Base-by-base conservation (phyloP, 2,329 filamentous ascomycete species). In the Myriosclerotinia curreyana region DNA sequence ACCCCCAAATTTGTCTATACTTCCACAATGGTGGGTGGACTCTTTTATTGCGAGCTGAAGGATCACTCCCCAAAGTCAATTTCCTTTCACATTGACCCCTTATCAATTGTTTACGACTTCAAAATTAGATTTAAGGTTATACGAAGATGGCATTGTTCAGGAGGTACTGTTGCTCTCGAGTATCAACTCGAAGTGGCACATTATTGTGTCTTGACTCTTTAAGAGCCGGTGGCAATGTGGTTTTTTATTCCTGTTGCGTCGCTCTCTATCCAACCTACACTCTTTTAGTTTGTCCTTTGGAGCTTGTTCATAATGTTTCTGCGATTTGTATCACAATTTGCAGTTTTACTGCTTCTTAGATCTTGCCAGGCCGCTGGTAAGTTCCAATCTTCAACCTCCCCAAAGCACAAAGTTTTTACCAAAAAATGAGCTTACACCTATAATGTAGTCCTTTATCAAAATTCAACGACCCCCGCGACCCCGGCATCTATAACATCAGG, bases 201-300 rank as follows among this genome's bases (percentile, higher is more conserved):
- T 40, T 52, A 9, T 61, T 53, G 53, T 61, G 53, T 61, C 17
- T 51, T 25, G 6, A 9, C 7, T 31, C 28, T 31, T 31, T 31
- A 31, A 31, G 9, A n/a, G 25, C 15, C 8, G 6, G 22, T 36
- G 8, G 38, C 9, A 46, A 59, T 44, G 28, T 34, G 5, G 17
- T 28, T 28, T 44, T 44, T 59, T 20, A 36, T 14, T 53, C 25
- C 11, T 53, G 36, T 52, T 61, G 38, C 59, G 25, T 53, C 36
- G 25, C 36, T 53, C 46, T 42, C n/a, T 55, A 22, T 9, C 49
- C 14, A 61, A n/a, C 38, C 49, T 36, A 46, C 59, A 53, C 38
- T 61, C 59, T 36, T 61, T 61, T 42, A 34, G 6, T 53, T 49
- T 22, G 7, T 46, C 44, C 15, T 53, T 46, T 53, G 38, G 42